Evolutionary conservation across 176 grass and related monocot genomes (phyloP).

Genomic region (Leersia perrieri): DNA sequence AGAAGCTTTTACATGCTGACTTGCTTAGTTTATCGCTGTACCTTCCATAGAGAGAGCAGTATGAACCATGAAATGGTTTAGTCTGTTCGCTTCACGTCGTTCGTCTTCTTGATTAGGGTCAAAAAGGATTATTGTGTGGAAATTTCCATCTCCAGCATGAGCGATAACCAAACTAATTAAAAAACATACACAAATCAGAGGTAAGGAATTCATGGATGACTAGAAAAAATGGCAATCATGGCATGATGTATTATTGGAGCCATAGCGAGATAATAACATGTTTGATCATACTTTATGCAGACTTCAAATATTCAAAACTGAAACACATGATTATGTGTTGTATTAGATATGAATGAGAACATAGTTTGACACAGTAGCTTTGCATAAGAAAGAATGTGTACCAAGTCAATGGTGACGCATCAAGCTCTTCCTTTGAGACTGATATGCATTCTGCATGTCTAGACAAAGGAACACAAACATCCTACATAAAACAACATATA

Average conservation of each 20-base stretch:
- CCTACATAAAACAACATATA: constrained; percentile 53
- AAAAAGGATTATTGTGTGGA: constrained; percentile 97
- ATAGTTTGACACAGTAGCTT: not conserved
- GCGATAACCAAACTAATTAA: constrained; percentile 84
- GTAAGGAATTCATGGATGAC: constrained; percentile 20
- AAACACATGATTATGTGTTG: not conserved
- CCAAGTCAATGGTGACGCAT: constrained; percentile 88
- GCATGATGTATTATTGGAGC: constrained; percentile 8
- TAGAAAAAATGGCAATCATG: not conserved
- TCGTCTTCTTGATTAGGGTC: constrained; percentile 75
- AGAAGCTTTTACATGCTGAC: not conserved
- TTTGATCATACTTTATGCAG: not conserved
- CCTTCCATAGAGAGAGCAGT: constrained; percentile 96
- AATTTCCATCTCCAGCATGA: constrained; percentile 98
- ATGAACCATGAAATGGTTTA: constrained; percentile 98
- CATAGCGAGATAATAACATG: not conserved
- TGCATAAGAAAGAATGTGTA: constrained; percentile 42
- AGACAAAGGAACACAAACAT: constrained; percentile 94
- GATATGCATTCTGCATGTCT: constrained; percentile 97
- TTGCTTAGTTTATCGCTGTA: not conserved
- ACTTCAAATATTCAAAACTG: not conserved
- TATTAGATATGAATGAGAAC: not conserved
- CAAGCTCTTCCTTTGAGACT: constrained; percentile 74
- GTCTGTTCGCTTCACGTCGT: constrained; percentile 66
- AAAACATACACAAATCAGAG: constrained; percentile 29